Evolutionary conservation across 306 rosid genomes (phyloP), one percentile per base, ranked within the genome.

Genomic region (Pyrus pyrifolia): DNA sequence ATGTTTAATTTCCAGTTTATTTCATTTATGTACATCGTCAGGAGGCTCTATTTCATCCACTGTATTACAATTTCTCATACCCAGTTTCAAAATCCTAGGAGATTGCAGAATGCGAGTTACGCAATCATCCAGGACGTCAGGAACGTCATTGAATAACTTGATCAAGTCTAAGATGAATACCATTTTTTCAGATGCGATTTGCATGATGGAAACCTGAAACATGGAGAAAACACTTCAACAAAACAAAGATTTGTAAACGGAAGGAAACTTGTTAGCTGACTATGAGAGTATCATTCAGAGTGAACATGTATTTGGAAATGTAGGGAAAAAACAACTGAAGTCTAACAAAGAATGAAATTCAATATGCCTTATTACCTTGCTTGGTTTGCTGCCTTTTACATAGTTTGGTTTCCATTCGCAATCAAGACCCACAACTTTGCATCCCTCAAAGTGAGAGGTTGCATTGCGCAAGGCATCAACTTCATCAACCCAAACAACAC

Each of bases 351-450:
- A 71, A 59, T 31, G 59, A 17, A 22, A 62, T 40, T 4, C 23
- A 67, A 71, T 58, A 14, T 31, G 69, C 33, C 25, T 15, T 13
- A 73, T 81, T 87, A 96, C 99, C 96, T 96, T 96, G 86, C 86
- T 96, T 49, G 88, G 96, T 80, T 83, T 85, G 84, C 86, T 61
- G 40, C 97, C 96, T 81, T 92, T 96, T 63, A 84, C 78, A 75
- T 82, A 86, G 81, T 96, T 96, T 53, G 98, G 99, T 81, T 96
- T 92, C 99, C 99, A 96, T 86, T 96, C 99, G 87, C 98, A 96
- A 76, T 96, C 99, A 77, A 96, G 61, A 52, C 98, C 99, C n/a
- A 92, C 72, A 72, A 96, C 89, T 87, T 91, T 92, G 81, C 85
- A 88, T 60, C 76, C 90, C 84, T 92, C 98, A 68, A 92, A 77